phyloP scores from a whole-genome alignment of 129 eudicot species.

The Oenanthe sinensis region DNA sequence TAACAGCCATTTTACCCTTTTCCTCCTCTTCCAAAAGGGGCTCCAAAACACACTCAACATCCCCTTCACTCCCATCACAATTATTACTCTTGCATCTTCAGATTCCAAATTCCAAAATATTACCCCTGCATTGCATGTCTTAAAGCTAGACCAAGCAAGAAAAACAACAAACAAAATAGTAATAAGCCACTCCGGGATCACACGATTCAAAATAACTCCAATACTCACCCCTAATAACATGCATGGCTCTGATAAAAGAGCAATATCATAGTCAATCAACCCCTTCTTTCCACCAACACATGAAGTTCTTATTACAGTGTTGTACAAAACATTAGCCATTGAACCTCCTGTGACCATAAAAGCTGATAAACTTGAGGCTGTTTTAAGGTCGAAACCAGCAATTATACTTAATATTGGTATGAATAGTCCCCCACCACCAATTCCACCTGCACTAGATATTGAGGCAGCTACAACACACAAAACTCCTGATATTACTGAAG shows the following conservation, averaged over 20 bases:
- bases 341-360: conserved; percentile 66
- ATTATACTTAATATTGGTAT: conserved; percentile 39
- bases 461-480: conserved; percentile 36
- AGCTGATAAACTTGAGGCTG: conserved; percentile 46
- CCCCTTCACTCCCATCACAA: conserved; percentile 11
- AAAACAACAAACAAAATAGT: conserved; percentile 34
- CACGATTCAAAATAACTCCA: conserved; percentile 39
- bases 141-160: conserved; percentile 41
- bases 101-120: conserved; percentile 40
- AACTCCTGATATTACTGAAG: conserved; percentile 22
- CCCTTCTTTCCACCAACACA: conserved; percentile 8
- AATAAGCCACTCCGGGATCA: conserved; percentile 54
- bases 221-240: conserved; percentile 51
- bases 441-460: conserved; percentile 53
- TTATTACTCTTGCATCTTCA: conserved; percentile 17
- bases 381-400: conserved; percentile 40
- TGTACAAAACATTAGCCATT: conserved; percentile 33
- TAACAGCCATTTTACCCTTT: not conserved
- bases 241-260: conserved; percentile 39
- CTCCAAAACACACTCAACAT: conserved; percentile 1
- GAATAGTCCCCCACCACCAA: conserved; percentile 54
- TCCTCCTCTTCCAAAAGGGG: not conserved
- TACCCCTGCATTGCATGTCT: conserved; percentile 39
- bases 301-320: conserved; percentile 10
- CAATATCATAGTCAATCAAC: conserved; percentile 40